Evolutionary conservation across 78 protist genomes (phyloP), one percentile per base, ranked within the genome.

Genomic region (Dictyostelium purpureum): DNA sequence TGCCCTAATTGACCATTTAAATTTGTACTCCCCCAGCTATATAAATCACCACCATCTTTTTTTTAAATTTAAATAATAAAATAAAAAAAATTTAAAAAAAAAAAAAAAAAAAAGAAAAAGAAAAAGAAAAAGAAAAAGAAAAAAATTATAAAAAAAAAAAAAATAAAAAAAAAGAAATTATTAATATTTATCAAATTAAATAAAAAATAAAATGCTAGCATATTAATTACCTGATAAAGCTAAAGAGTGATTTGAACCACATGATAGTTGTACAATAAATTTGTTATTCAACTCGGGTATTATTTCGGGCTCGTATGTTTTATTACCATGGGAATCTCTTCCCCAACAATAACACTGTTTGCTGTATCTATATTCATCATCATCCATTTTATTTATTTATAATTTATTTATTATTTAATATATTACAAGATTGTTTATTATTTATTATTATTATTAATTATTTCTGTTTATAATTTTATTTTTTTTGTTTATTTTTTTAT

Each of bases 1-100:
- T 85, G 95, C 9, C 92, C 91, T 14, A 92, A 69, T 56, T 92
- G 95, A 28, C 95, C 95, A 38, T 26, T 38, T 24, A 75, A 10
- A 71, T 92, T 92, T 6, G 79, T 38, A 31, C 21, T 16, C 33
- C 95, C 95, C 91, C 91, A 92, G n/a, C 69, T 43, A 66, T 77
- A 83, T 5, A 82, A 16, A 52, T 82, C 89, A n/a, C 95, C 95
- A 28, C 33, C 4, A 61, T 38, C 89, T n/a, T n/a, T n/a, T n/a
- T n/a, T n/a, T n/a, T n/a, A n/a, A n/a, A n/a, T n/a, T 6, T 80
- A 7, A 7, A 70, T 57, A 57, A 57, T 5, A 57, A 57, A n/a
- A 57, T 16, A 49, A 49, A n/a, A n/a, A n/a, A n/a, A n/a, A n/a
- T n/a, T n/a, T n/a, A n/a, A n/a, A n/a, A n/a, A n/a, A n/a, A n/a